Percentiles rank a stretch among this genome's conserved stretches.
These are phyloP conservation scores for Phyllosticta capitalensis DNA, from an alignment of 2,329 filamentous ascomycete species.

Conservation along the genomic window DNA sequence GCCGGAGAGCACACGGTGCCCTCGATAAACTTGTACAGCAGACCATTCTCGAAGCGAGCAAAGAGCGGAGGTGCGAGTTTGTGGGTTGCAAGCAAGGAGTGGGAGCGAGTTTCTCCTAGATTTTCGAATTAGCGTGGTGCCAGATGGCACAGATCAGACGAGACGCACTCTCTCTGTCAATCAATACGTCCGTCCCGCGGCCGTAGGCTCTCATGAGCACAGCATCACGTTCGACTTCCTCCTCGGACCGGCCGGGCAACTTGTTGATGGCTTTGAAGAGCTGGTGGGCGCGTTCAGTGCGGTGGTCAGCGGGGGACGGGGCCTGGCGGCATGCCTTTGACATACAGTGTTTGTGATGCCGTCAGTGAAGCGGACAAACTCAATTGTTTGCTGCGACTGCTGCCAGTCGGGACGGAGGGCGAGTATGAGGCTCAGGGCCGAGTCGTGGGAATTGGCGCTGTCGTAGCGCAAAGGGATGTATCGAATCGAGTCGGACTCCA, in stretches of 20 bases:
- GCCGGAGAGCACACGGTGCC: slow-evolving; percentile 71
- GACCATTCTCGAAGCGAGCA: slow-evolving; percentile 89
- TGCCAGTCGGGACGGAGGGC: slow-evolving; percentile 78
- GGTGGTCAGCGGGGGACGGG: neutral
- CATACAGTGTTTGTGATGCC: slow-evolving; percentile 90
- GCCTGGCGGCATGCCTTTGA: slow-evolving; percentile 16
- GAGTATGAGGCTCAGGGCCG: slow-evolving; percentile 69
- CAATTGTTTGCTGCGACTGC: slow-evolving; percentile 59
- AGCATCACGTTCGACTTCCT: slow-evolving; percentile 73
- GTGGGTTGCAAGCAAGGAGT: slow-evolving; percentile 76
- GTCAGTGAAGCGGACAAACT: slow-evolving; percentile 88
- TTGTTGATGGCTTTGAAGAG: slow-evolving; percentile 68
- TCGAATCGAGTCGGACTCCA: slow-evolving; percentile 19
- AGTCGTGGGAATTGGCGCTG: slow-evolving; percentile 63
- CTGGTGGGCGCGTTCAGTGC: slow-evolving; percentile 15
- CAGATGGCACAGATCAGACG: neutral
- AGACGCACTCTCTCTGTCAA: slow-evolving; percentile 77
- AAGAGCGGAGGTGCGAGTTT: slow-evolving; percentile 78
- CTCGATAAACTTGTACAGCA: slow-evolving; percentile 85
- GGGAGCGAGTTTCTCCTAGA: slow-evolving; percentile 51
- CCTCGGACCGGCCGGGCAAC: slow-evolving; percentile 58
- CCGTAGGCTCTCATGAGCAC: slow-evolving; percentile 89
- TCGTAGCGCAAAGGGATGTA: slow-evolving; percentile 72
- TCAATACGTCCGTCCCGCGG: slow-evolving; percentile 85
- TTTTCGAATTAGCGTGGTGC: neutral